phyloP scores from a whole-genome alignment of 352 stramenopile genomes.

The Globisporangium spinosum region DNA sequence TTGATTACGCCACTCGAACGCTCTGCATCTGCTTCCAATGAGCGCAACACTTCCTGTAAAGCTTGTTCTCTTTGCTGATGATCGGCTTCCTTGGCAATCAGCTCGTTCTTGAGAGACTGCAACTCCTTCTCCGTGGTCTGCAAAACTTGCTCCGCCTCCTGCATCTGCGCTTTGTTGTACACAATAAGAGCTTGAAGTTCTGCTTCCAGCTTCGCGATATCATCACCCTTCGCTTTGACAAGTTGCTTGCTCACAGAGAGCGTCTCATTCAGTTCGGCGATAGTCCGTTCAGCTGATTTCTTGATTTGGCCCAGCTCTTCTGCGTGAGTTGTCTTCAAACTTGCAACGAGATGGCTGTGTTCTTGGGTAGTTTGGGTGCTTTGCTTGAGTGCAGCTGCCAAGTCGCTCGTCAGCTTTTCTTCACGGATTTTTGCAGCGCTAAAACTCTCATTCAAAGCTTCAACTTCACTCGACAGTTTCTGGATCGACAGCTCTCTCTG shows the following conservation, averaged over 20 bases:
- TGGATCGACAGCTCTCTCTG: not conserved
- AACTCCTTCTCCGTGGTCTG: constrained; percentile 6
- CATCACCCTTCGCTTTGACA: not conserved
- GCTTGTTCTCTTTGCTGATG: constrained; percentile 5
- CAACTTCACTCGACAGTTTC: not conserved
- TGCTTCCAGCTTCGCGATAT: constrained; percentile 15
- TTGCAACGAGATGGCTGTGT: constrained; percentile 11
- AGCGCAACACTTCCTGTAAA: not conserved
- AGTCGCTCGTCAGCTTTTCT: constrained; percentile 1
- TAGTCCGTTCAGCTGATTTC: not conserved
- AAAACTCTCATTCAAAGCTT: constrained; percentile 1
- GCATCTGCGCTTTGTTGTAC: not conserved
- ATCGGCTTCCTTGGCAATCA: not conserved
- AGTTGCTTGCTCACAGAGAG: constrained; percentile 2
- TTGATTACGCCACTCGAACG: not conserved
- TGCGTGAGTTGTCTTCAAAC: constrained; percentile 2
- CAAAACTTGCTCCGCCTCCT: not conserved
- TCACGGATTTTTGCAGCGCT: not conserved
- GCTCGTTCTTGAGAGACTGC: constrained; percentile 4
- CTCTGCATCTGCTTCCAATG: constrained; percentile 11
- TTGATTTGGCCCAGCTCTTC: constrained; percentile 18
- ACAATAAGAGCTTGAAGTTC: not conserved
- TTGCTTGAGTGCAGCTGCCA: not conserved
- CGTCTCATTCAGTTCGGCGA: not conserved
- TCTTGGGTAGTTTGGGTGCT: not conserved